A percentile compares a stretch with the other conserved stretches of the same genome.
Evolutionary conservation across 23 red algal genomes (phyloP).

Genomic region (Cyanidium caldarium): DNA sequence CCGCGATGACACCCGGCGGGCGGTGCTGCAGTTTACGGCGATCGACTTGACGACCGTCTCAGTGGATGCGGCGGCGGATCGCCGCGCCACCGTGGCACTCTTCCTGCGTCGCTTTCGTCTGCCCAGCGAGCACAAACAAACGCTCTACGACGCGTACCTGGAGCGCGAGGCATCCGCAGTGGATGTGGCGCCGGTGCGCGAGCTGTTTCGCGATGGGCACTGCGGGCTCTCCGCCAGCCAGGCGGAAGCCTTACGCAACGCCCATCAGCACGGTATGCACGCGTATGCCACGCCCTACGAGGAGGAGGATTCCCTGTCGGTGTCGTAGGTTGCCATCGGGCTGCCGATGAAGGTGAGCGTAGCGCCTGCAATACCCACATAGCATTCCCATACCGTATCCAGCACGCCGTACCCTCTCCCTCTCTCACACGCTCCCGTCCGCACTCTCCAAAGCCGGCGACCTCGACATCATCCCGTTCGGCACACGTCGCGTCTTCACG

Average conservation of each 20-base stretch:
- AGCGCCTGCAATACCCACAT: too few species aligned
- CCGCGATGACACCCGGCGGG: neutral
- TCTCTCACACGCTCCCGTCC: too few species aligned
- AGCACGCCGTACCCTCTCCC: too few species aligned
- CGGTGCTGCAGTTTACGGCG: neutral
- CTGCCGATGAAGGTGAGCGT: too few species aligned
- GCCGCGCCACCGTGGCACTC: neutral
- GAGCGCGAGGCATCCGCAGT: neutral
- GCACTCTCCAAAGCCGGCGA: too few species aligned
- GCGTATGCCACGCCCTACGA: neutral
- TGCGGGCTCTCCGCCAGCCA: neutral
- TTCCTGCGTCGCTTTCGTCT: neutral
- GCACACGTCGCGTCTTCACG: slow-evolving; percentile 1
- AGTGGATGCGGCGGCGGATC: neutral
- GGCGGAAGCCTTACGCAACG: neutral
- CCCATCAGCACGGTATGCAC: neutral
- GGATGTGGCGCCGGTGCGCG: neutral
- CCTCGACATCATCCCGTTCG: too few species aligned
- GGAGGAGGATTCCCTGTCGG: too few species aligned
- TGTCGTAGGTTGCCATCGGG: too few species aligned
- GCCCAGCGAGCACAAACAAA: neutral
- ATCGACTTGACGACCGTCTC: neutral
- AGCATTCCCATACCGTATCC: too few species aligned
- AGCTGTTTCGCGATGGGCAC: neutral
- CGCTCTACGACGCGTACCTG: neutral